Base-by-base conservation (phyloP, 75 land plant species). In the Cunninghamia lanceolata region DNA sequence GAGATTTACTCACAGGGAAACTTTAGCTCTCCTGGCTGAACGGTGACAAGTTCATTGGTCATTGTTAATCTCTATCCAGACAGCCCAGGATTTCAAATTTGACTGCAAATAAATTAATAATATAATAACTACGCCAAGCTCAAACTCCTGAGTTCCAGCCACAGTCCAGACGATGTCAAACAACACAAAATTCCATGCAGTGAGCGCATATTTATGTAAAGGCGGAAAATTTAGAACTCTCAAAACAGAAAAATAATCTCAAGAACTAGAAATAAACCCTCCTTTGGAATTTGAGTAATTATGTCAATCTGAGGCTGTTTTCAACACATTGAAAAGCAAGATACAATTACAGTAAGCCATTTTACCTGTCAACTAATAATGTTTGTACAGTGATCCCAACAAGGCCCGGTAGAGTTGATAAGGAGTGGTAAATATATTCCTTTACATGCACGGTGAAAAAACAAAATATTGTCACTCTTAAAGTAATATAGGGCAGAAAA, bases 21-120 rank as follows among this genome's bases (percentile, higher is more conserved):
- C 84, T 85, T 88, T 46, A 94, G 91, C 84, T 94, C 95, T 28
- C 89, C 88, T 9, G 95, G 95, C 84, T 93, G 94, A 79, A 94
- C 86, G 28, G 87, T 90, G 46, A 94, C 82, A 75, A 93, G 87
- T 83, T 89, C 92, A 71, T 76, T 45, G 66, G 88, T 82, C 92
- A 91, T 91, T 86, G 83, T 38, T 84, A 32, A n/a, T n/a, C n/a
- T 82, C 46, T 16, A 11, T 63, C 9, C n/a, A 63, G 68, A 5
- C 9, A 63, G 9, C 68, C 30, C 68, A 63, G 68, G 68, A 28
- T n/a, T 63, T 63, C 6, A 25, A 21, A 25, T 25, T 28, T 63
- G 28, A 63, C n/a, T 0, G 7, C 68, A n/a, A 63, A n/a, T n/a
- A n/a, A n/a, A n/a, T n/a, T n/a, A n/a, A 63, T 28, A 63, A 63